Evolutionary conservation across 2,329 filamentous ascomycete genomes (phyloP).

Genomic region (Colletotrichum somersetense): DNA sequence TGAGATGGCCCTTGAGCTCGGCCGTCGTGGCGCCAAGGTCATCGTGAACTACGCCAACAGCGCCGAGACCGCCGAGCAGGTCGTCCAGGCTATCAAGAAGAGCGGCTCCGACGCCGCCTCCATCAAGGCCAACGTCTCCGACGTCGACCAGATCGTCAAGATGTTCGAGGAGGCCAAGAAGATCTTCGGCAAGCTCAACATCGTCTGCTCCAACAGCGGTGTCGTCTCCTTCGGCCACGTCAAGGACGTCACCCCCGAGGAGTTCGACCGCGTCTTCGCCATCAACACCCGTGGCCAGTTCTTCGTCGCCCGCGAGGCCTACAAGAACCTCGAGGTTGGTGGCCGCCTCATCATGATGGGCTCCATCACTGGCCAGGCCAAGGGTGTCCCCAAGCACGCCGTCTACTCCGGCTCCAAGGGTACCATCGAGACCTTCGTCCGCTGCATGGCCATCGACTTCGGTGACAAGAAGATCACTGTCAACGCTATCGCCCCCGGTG

Average conservation of each 20-base stretch:
- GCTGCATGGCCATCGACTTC: slow-evolving; percentile 78
- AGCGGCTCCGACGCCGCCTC: slow-evolving; percentile 72
- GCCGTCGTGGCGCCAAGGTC: slow-evolving; percentile 67
- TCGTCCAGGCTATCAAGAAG: slow-evolving; percentile 63
- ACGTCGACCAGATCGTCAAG: slow-evolving; percentile 71
- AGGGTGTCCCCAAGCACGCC: slow-evolving; percentile 77
- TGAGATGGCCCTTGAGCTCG: slow-evolving; percentile 70
- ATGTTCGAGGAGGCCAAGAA: slow-evolving; percentile 74
- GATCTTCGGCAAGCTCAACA: slow-evolving; percentile 76
- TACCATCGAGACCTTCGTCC: slow-evolving; percentile 81
- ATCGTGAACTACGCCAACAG: slow-evolving; percentile 72
- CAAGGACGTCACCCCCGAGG: slow-evolving; percentile 76
- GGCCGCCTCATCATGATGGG: slow-evolving; percentile 81
- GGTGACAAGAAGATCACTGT: slow-evolving; percentile 76
- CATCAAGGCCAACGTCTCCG: slow-evolving; percentile 76
- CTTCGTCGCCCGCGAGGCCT: slow-evolving; percentile 78
- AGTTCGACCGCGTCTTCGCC: slow-evolving; percentile 78
- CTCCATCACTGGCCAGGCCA: slow-evolving; percentile 75
- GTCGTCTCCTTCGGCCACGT: slow-evolving; percentile 77
- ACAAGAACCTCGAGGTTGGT: slow-evolving; percentile 75
- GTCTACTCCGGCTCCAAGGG: slow-evolving; percentile 83
- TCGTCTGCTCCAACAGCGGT: slow-evolving; percentile 78
- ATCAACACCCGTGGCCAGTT: slow-evolving; percentile 78
- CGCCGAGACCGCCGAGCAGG: slow-evolving; percentile 67
- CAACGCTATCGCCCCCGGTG: slow-evolving; percentile 75